phyloP scores from a whole-genome alignment of 2,329 filamentous ascomycete species.

The Cladosporium sp. region DNA sequence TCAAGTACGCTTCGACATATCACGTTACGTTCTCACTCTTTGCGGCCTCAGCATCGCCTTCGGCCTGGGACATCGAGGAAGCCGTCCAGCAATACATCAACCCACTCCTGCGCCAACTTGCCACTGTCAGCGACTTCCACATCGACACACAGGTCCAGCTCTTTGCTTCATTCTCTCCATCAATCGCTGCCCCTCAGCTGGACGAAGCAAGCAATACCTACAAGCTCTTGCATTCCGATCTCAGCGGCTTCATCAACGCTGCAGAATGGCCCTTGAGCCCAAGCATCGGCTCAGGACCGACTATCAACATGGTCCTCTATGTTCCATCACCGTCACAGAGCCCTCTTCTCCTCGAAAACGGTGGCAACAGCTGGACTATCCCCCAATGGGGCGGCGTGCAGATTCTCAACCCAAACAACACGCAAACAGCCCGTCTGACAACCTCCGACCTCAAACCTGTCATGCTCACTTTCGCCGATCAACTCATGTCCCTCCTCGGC shows the following conservation, averaged over 20 bases:
- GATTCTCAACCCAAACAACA: slow-evolving; percentile 61
- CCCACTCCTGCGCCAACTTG: slow-evolving; percentile 77
- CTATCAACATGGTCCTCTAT: slow-evolving; percentile 93
- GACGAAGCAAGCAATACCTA: slow-evolving; percentile 59
- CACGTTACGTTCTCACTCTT: slow-evolving; percentile 96
- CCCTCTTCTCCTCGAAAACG: slow-evolving; percentile 61
- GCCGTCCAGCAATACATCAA: slow-evolving; percentile 79
- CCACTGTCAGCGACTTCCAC: slow-evolving; percentile 88
- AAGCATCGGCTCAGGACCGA: slow-evolving; percentile 89
- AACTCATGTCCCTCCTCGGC: slow-evolving; percentile 84
- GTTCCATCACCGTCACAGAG: slow-evolving; percentile 70
- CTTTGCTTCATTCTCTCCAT: slow-evolving; percentile 72
- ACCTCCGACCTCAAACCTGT: slow-evolving; percentile 71
- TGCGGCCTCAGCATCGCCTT: slow-evolving; percentile 74
- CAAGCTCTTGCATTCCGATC: slow-evolving; percentile 77
- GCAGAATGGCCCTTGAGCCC: slow-evolving; percentile 96
- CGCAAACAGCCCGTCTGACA: slow-evolving; percentile 53
- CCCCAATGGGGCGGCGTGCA: slow-evolving; percentile 89
- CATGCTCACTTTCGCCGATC: slow-evolving; percentile 86
- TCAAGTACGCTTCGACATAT: slow-evolving; percentile 92
- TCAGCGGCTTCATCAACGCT: slow-evolving; percentile 94
- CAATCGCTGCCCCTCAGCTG: slow-evolving; percentile 59
- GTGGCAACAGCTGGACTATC: slow-evolving; percentile 81
- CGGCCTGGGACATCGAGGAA: slow-evolving; percentile 85
- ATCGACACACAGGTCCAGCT: slow-evolving; percentile 95